phyloP scores from a whole-genome alignment of 176 grass and related monocot genomes.

The Ensete ventricosum region DNA sequence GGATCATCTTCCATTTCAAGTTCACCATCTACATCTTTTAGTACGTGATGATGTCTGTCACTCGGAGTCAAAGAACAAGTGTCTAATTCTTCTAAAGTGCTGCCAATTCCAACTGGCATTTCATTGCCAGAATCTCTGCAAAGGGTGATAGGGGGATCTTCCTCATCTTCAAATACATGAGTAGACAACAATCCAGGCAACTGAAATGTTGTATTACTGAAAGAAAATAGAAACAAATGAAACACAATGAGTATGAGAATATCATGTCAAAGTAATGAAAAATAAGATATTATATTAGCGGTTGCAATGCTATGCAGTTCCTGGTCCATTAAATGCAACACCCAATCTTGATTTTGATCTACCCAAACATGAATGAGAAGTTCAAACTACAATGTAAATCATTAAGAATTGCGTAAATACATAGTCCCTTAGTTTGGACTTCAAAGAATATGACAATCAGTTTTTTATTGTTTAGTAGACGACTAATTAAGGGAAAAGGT shows the following conservation, averaged over 20 bases:
- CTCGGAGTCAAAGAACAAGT: slow-evolving; percentile 26
- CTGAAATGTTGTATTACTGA: slow-evolving; percentile 77
- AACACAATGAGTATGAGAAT: not conserved
- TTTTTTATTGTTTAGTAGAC: no score
- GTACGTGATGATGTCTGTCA: slow-evolving; percentile 19
- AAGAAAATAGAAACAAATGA: slow-evolving; percentile 11
- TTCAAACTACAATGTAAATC: no score
- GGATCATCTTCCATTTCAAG: slow-evolving; percentile 46
- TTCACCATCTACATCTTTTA: slow-evolving; percentile 32
- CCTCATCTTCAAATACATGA: slow-evolving; percentile 61
- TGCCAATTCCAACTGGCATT: slow-evolving; percentile 27
- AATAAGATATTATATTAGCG: no score
- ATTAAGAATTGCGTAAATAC: no score
- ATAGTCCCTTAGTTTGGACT: no score
- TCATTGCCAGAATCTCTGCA: slow-evolving; percentile 28
- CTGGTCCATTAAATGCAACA: no score
- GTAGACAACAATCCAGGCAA: slow-evolving; percentile 58
- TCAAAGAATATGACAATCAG: no score
- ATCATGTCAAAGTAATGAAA: not conserved
- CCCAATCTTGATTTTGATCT: no score
- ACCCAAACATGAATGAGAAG: no score
- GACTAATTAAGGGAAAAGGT: no score
- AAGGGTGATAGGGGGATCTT: slow-evolving; percentile 34
- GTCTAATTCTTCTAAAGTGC: slow-evolving; percentile 36
- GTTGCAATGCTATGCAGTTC: no score